phyloP scores from a whole-genome alignment of 805 yeast genomes.

The Spathaspora arborariae region DNA sequence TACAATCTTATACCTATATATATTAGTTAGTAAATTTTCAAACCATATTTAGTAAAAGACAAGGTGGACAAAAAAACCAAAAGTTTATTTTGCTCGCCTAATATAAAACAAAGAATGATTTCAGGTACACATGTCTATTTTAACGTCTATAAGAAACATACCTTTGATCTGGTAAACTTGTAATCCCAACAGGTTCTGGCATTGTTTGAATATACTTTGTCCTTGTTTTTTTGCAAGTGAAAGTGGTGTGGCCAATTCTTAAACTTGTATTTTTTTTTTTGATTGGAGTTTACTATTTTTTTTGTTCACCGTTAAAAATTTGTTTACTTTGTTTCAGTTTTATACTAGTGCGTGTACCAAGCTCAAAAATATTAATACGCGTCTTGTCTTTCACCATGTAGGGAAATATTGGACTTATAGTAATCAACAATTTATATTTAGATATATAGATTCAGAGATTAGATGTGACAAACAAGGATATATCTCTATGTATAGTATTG shows the following conservation, averaged over 20 bases:
- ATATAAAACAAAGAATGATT: neutral
- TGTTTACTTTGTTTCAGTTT: neutral
- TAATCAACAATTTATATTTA: neutral
- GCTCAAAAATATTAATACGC: neutral
- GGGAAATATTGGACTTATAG: neutral
- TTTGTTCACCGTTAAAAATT: neutral
- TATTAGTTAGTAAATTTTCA: slow-evolving; percentile 1
- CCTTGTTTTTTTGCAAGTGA: neutral
- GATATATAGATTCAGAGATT: neutral
- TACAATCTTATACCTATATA: slow-evolving; percentile 61
- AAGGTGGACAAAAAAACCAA: neutral
- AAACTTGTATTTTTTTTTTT: neutral
- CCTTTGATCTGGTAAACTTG: slow-evolving; percentile 74
- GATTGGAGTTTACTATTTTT: neutral
- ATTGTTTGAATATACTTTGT: slow-evolving; percentile 14
- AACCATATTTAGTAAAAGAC: neutral
- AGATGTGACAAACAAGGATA: neutral
- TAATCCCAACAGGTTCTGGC: slow-evolving; percentile 64
- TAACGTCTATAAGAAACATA: slow-evolving; percentile 22
- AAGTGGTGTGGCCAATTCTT: neutral
- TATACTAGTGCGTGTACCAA: neutral
- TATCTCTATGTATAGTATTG: neutral
- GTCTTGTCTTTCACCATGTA: neutral
- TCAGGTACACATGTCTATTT: neutral
- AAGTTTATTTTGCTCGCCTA: neutral